A percentile compares a stretch with the other conserved stretches of the same genome.
These are phyloP conservation scores for Lenzites betulinus DNA, from an alignment of 768 basidiomycete genomes.

Conservation along the genomic window DNA sequence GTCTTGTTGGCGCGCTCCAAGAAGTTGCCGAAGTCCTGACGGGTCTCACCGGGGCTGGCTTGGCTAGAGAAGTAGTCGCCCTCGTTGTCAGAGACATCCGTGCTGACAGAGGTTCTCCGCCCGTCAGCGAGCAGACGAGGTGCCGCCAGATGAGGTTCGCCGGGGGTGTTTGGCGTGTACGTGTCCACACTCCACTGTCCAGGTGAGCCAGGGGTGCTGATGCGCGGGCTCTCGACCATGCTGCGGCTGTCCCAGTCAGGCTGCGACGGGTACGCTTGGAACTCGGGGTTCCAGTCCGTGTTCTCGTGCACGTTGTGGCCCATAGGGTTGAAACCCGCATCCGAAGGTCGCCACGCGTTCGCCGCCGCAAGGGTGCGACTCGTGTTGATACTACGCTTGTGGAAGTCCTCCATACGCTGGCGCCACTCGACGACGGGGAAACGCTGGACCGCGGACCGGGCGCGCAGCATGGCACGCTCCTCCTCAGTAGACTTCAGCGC, in stretches of 20 bases:
- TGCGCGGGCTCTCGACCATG: slow-evolving; percentile 38
- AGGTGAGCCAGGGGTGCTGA: slow-evolving; percentile 47
- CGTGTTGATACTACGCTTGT: slow-evolving; percentile 74
- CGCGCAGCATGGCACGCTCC: slow-evolving; percentile 90
- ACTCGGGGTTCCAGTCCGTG: slow-evolving; percentile 80
- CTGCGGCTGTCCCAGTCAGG: slow-evolving; percentile 80
- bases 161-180: slow-evolving; percentile 46
- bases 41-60: slow-evolving; percentile 31
- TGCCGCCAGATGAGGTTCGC: slow-evolving; percentile 41
- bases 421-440: slow-evolving; percentile 99
- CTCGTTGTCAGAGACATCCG: slow-evolving; percentile 57
- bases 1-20: slow-evolving; percentile 82
- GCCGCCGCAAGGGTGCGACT: slow-evolving; percentile 70
- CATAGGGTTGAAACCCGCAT: slow-evolving; percentile 44
- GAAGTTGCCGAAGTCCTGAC: slow-evolving; percentile 69
- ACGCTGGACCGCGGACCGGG: slow-evolving; percentile 90
- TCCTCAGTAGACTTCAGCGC: slow-evolving; percentile 89
- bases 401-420: slow-evolving; percentile 94
- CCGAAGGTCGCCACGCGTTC: slow-evolving; percentile 78
- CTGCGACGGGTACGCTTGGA: slow-evolving; percentile 63
- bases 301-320: slow-evolving; percentile 57
- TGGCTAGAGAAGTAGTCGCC: slow-evolving; percentile 56
- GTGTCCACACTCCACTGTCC: slow-evolving; percentile 64
- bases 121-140: slow-evolving; percentile 35
- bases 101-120: slow-evolving; percentile 38